Base-by-base conservation (phyloP, 2,329 filamentous ascomycete species). In the Neonectria coccinea region DNA sequence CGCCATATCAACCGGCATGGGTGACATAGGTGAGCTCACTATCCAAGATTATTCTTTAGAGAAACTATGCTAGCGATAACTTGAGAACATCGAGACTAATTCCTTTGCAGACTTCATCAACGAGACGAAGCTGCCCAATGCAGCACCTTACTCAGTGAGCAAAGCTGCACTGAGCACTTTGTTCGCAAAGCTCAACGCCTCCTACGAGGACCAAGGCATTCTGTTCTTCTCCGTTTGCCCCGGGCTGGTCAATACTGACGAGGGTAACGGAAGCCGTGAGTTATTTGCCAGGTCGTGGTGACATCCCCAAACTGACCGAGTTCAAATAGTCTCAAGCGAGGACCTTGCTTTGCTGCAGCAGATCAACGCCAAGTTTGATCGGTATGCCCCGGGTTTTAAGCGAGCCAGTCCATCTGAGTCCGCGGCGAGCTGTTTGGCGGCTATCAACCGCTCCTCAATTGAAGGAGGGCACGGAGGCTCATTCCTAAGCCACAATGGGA, bases 401-500 rank as follows among this genome's bases (percentile, higher is more conserved):
- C 7, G 4, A 42, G 10, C 39, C 8, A 8, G 9, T 7, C 39
- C 39, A 2, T 10, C 6, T 8, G n/a, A 18, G 3, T 42, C 39
- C 18, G 39, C n/a, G n/a, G n/a, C 18, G 39, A 42, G 39, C 39
- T 42, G 39, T 9, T 11, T 42, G 39, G n/a, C n/a, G 39, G 39
- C n/a, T 11, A 42, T 42, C 39, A 10, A 20, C 9, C 39, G n/a
- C n/a, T 29, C 44, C 20, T 48, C 44, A 25, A 48, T 22, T 48
- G 44, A 50, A 50, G 47, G 47, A n/a, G 47, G 47, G 16, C 47
- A 50, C 14, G 47, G 47, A n/a, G 47, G 47, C 9, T 50, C 47
- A n/a, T 31, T 50, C 16, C 11, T 50, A 5, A 50, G 47, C 9
- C 47, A 48, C 22, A 27, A 27, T 20, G 44, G 44, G 12, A 50